phyloP scores from a whole-genome alignment of 2,329 filamentous ascomycete genomes.

The Rhynchosporium graminicola region DNA sequence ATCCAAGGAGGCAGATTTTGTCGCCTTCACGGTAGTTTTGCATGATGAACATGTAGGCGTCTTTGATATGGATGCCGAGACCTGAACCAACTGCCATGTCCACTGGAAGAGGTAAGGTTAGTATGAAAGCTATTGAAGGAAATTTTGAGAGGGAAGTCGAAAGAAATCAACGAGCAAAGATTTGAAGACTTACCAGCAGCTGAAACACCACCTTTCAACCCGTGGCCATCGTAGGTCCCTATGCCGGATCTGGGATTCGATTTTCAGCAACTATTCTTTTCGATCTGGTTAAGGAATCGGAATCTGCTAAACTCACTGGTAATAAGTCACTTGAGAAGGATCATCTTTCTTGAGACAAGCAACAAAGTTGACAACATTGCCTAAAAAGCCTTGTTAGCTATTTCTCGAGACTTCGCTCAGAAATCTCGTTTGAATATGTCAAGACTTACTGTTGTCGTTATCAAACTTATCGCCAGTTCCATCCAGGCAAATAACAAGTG shows the following conservation, averaged over 20 bases:
- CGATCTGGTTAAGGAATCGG: no score
- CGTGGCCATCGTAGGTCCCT: slow-evolving; percentile 46
- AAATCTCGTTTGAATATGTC: neutral
- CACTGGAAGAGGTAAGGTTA: neutral
- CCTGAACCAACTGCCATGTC: slow-evolving; percentile 48
- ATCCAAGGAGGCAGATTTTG: slow-evolving; percentile 51
- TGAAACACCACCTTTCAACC: slow-evolving; percentile 43
- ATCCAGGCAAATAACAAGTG: slow-evolving; percentile 39
- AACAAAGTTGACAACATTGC: slow-evolving; percentile 48
- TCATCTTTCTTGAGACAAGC: slow-evolving; percentile 47
- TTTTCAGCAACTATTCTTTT: neutral
- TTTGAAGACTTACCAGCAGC: slow-evolving; percentile 39
- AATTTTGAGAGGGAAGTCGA: neutral
- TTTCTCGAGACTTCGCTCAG: neutral
- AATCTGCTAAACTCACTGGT: neutral
- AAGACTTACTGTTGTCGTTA: slow-evolving; percentile 39
- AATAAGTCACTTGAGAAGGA: slow-evolving; percentile 28
- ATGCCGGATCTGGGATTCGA: slow-evolving; percentile 48
- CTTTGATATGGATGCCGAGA: slow-evolving; percentile 45
- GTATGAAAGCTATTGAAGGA: neutral
- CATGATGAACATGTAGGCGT: slow-evolving; percentile 50
- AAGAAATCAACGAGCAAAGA: neutral
- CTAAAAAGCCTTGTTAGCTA: neutral
- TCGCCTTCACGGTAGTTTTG: slow-evolving; percentile 50
- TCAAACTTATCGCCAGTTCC: slow-evolving; percentile 50